These are phyloP conservation scores for Saturnispora sekii DNA, from an alignment of 805 yeast species.

Conservation along the genomic window DNA sequence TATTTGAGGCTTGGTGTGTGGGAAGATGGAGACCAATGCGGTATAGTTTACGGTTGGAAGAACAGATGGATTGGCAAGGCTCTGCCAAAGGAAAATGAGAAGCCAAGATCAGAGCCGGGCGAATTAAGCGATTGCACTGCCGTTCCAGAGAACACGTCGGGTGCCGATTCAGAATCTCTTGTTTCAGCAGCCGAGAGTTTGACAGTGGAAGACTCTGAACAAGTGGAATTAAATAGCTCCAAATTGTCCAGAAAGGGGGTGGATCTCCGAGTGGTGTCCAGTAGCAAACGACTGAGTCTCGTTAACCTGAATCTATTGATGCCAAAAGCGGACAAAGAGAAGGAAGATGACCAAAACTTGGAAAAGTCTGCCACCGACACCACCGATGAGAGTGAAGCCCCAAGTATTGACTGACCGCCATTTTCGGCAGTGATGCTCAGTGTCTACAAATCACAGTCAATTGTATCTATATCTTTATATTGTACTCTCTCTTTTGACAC, in stretches of 20 bases:
- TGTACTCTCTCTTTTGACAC: too few species aligned
- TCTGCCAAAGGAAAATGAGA: neutral
- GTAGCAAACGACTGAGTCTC: conserved; percentile 1
- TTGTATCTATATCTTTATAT: too few species aligned
- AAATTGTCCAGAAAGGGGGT: conserved; percentile 2
- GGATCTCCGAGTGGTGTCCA: conserved; percentile 4
- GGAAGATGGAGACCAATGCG: conserved; percentile 35
- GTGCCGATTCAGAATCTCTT: neutral
- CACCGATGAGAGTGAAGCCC: neutral
- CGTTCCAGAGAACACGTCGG: neutral
- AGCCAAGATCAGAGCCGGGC: too few species aligned
- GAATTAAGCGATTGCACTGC: too few species aligned
- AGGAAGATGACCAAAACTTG: neutral
- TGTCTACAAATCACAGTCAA: too few species aligned
- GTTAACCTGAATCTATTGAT: conserved; percentile 3
- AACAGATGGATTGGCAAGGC: conserved; percentile 20
- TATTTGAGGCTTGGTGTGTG: conserved; percentile 58
- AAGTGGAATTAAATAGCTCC: neutral
- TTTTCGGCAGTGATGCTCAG: too few species aligned
- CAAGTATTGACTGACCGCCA: neutral
- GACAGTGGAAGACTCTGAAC: too few species aligned
- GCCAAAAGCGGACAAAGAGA: neutral
- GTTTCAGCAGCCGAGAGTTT: neutral
- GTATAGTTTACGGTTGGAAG: conserved; percentile 27
- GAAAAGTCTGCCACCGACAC: too few species aligned